Conservation (phyloP, 768 basidiomycete genomes). For the Suillus weaverae region DNA sequence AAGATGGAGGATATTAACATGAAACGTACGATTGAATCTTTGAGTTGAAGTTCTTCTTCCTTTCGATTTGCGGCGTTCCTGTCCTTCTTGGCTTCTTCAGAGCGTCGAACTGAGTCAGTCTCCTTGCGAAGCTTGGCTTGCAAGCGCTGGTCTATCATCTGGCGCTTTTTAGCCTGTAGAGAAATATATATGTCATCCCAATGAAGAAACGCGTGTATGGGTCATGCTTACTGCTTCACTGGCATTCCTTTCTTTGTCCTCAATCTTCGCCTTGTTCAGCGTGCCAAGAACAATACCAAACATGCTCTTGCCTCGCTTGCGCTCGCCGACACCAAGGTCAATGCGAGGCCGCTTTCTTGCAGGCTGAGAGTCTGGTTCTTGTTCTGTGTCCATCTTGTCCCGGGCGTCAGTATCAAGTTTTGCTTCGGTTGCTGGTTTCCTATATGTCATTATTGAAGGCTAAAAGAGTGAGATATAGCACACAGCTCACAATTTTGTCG, state of each 20-base stretch:
- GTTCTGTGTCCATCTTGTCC: conserved; percentile 38
- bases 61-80: conserved; percentile 72
- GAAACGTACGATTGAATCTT: conserved; percentile 72
- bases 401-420: conserved; percentile 27
- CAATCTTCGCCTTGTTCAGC: conserved; percentile 83
- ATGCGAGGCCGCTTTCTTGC: conserved; percentile 72
- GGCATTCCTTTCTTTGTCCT: conserved; percentile 82
- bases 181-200: conserved; percentile 13
- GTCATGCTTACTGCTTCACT: conserved; percentile 68
- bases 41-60: conserved; percentile 80
- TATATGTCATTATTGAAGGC: neutral
- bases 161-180: conserved; percentile 76
- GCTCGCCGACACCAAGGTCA: conserved; percentile 65
- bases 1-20: neutral
- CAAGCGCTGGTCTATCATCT: conserved; percentile 80
- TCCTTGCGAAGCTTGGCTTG: conserved; percentile 84
- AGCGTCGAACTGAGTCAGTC: conserved; percentile 81
- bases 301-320: conserved; percentile 86
- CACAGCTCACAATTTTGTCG: neutral
- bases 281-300: conserved; percentile 83
- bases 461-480: neutral
- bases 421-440: conserved; percentile 14
- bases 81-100: conserved; percentile 85
- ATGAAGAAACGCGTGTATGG: conserved; percentile 2
- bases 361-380: conserved; percentile 43